Base-by-base conservation (phyloP, 2,329 filamentous ascomycete genomes). In the Fulvia fulva region DNA sequence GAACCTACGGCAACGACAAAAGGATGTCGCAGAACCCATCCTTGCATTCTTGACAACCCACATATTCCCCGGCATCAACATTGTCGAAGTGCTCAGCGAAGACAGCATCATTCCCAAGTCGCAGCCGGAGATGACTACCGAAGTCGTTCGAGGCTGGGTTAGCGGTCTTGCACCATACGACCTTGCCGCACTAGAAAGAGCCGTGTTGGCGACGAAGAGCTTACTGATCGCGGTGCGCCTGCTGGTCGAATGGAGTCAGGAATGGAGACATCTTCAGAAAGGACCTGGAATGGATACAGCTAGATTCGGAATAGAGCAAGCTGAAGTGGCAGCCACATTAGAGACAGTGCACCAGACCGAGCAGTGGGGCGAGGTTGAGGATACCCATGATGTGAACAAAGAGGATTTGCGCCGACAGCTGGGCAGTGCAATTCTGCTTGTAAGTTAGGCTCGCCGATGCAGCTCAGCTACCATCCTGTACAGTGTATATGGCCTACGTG, bases 321-420 rank as follows among this genome's bases (percentile, higher is more conserved):
- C 92, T 0, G 87, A 90, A 0, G 80, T 82, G 68, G 87, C 88
- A 14, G 86, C 88, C 5, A 96, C 84, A 67, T 73, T 95, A 44
- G 94, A 99, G 78, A 90, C 96, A 16, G 81, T 85, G 63, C 97
- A 91, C 87, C 94, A 99, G 81, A 95, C 87, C 0, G 79, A 83
- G 26, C 87, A 89, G 75, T 97, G 94, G 93, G 94, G 94, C 8
- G 92, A 96, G 79, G 94, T 99, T 0, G 94, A 99, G 74, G 92
- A 99, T 75, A 96, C 92, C 26, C 94, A 99, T 76, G 94, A 99
- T 78, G 94, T 99, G 0, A 89, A 96, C 68, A 89, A 87, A 74
- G 93, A 96, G 75, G 94, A 99, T 74, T 67, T 97, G 64, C 83
- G 85, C 71, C 83, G 93, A 68, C 94, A 97, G 77, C 77, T 97